Conservation (phyloP, 2,329 filamentous ascomycete species). For the Zarea fungicola region DNA sequence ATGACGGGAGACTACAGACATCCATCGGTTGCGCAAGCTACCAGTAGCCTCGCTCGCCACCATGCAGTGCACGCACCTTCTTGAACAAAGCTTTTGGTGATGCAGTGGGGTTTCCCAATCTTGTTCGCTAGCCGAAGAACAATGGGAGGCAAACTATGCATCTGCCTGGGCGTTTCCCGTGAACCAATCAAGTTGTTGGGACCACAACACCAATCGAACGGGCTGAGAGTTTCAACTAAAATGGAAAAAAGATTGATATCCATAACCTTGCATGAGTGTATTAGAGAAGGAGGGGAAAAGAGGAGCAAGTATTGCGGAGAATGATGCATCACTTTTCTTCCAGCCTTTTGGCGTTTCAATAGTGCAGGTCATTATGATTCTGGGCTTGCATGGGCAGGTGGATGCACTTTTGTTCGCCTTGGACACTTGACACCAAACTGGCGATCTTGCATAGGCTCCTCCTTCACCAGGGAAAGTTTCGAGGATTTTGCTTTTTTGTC, state of each 20-base stretch:
- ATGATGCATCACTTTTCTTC: background rate
- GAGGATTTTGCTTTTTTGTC: background rate
- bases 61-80: background rate
- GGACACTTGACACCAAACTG: background rate
- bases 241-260: background rate
- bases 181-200: too few relatives aligned
- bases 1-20: too few relatives aligned
- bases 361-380: background rate
- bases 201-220: background rate
- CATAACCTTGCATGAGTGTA: conserved; percentile 10
- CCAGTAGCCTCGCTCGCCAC: too few relatives aligned
- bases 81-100: background rate
- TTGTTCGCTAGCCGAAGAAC: background rate
- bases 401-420: too few relatives aligned
- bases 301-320: background rate
- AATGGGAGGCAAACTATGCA: too few relatives aligned
- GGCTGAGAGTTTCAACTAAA: background rate
- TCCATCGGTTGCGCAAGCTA: too few relatives aligned
- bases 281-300: background rate
- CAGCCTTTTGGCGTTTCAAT: conserved; percentile 7
- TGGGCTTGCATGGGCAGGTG: too few relatives aligned
- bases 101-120: too few relatives aligned
- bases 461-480: too few relatives aligned
- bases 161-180: too few relatives aligned
- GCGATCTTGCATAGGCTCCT: conserved; percentile 9